A percentile compares a stretch with the other conserved stretches of the same genome.
phyloP scores from a whole-genome alignment of 2,329 filamentous ascomycete genomes.

The Laburnicola sp. region DNA sequence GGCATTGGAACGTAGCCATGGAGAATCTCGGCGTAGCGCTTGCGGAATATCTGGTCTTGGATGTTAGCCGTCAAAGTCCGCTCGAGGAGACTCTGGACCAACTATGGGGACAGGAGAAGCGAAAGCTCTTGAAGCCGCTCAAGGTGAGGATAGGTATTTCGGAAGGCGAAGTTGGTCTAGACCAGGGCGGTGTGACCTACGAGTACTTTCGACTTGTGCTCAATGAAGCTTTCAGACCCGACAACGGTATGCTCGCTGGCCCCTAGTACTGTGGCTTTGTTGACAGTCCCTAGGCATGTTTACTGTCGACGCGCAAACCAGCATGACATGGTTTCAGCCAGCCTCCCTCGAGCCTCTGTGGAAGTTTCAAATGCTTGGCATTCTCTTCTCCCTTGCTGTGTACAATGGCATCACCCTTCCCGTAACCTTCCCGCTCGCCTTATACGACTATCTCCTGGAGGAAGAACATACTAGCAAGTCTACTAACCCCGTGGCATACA shows the following conservation, averaged over 20 bases:
- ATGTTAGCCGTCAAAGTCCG: conserved; percentile 48
- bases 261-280: background rate
- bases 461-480: conserved; percentile 57
- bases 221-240: conserved; percentile 74
- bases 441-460: conserved; percentile 79
- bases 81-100: conserved; percentile 69
- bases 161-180: conserved; percentile 85
- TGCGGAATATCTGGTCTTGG: conserved; percentile 48
- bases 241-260: conserved; percentile 60
- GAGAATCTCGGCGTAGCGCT: conserved; percentile 41
- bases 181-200: conserved; percentile 93
- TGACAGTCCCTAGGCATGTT: conserved; percentile 63
- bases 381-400: conserved; percentile 85
- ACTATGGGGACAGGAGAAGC: conserved; percentile 80
- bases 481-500: conserved; percentile 61
- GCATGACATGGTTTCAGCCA: conserved; percentile 86
- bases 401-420: conserved; percentile 94
- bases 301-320: conserved; percentile 72
- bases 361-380: conserved; percentile 86
- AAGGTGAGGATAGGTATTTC: conserved; percentile 81
- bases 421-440: conserved; percentile 79
- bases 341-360: conserved; percentile 79
- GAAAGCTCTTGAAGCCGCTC: conserved; percentile 80
- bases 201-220: conserved; percentile 91
- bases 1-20: conserved; percentile 30